Base-by-base conservation (phyloP, 768 basidiomycete genomes). In the Termitomyces sp. region DNA sequence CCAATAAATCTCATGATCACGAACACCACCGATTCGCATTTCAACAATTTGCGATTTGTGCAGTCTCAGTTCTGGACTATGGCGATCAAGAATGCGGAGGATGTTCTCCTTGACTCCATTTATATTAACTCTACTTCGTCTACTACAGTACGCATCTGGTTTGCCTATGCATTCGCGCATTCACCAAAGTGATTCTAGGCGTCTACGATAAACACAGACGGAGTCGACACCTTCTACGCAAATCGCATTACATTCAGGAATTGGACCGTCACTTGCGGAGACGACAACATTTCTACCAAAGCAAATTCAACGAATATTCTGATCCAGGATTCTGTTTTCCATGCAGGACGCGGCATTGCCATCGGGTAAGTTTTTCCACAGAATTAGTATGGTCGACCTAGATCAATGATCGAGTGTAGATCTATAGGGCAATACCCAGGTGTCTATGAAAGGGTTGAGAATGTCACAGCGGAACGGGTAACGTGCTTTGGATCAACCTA, bases 51-150 rank as follows among this genome's bases (percentile, higher is more conserved):
- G 45, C 71, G 74, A 53, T 74, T 79, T 52, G 70, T 78, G 32
- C 78, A 78, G 58, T 76, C 75, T 20, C 76, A 77, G 60, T 76
- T 77, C 63, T 79, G 78, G 78, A 77, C 78, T 2, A 77, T 74
- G 67, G 69, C 75, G 25, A 64, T 78, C 36, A 72, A 70, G 38
- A 60, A 68, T 31, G 74, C 76, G 20, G 68, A 73, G 55, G 71
- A 76, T 55, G 68, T 79, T 38, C 63, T 76, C 31, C 66, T 78
- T 61, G 71, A 74, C 53, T 71, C 74, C 43, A 76, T 77, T 25
- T 78, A 76, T 55, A 69, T 79, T 62, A 79, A 77, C 57, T 75
- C 73, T 14, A 77, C 76, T 1, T 73, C 73, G 9, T 73, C 72
- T 47, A 72, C 70, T 61, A 67, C 68, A 31, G 72, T 73, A 52